Evolutionary conservation across 257 asterid genomes (phyloP).

Genomic region (Nicotiana tabacum): DNA sequence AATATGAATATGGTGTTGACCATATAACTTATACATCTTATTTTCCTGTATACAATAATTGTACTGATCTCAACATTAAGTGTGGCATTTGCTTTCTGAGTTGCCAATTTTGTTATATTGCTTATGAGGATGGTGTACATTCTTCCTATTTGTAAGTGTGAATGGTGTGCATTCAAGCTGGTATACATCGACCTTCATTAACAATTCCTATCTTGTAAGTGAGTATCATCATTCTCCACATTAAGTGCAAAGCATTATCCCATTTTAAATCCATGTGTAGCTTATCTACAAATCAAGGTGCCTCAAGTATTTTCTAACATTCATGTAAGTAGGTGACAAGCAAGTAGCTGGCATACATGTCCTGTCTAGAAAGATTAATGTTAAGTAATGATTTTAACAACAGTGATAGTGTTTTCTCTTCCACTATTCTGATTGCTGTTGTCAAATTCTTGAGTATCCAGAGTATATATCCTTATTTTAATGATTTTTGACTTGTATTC

Average conservation of each 20-base stretch:
- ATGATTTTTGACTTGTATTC: neutral
- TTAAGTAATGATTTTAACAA: neutral
- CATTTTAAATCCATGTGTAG: neutral
- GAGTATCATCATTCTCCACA: neutral
- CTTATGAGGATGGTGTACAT: neutral
- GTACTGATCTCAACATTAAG: neutral
- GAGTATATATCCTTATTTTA: neutral
- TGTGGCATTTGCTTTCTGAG: neutral
- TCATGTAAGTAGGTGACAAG: neutral
- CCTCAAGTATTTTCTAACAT: constrained; percentile 4
- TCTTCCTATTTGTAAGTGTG: neutral
- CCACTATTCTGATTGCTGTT: neutral
- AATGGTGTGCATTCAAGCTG: neutral
- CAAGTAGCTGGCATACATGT: neutral
- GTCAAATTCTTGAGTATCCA: constrained; percentile 4
- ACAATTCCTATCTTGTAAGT: neutral
- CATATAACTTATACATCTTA: neutral
- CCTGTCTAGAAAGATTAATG: neutral
- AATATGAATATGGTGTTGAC: neutral
- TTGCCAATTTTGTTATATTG: neutral
- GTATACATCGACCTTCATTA: neutral
- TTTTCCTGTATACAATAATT: neutral
- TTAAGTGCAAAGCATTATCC: neutral
- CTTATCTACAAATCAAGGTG: neutral
- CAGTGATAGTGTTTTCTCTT: neutral